phyloP scores from a whole-genome alignment of 108 stramenopile species.

The Cyclostephanos tholiformis region DNA sequence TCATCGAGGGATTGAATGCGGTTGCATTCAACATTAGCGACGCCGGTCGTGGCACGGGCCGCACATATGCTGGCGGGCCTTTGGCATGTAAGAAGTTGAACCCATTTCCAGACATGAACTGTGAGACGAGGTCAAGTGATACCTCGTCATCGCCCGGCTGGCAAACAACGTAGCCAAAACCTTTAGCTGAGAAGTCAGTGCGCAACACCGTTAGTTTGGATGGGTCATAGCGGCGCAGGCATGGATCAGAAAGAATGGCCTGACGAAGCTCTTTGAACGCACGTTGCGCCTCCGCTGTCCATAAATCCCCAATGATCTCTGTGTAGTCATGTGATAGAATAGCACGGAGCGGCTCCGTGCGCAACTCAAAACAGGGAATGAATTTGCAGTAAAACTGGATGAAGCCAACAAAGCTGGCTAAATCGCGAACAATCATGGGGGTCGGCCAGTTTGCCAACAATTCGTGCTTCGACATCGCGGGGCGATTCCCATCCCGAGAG shows the following conservation, averaged over 20 bases:
- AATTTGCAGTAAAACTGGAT: slow-evolving; percentile 7
- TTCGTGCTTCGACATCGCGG: slow-evolving; percentile 17
- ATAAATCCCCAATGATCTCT: not conserved
- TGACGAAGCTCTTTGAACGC: not conserved
- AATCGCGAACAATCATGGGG: not conserved
- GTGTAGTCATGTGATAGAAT: not conserved
- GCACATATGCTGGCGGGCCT: too few species aligned
- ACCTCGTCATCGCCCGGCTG: slow-evolving; percentile 1
- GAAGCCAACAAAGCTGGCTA: slow-evolving; percentile 11
- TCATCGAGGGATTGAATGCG: too few species aligned
- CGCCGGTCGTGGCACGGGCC: too few species aligned
- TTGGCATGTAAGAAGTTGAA: slow-evolving; percentile 2
- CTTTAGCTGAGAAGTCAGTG: slow-evolving; percentile 2
- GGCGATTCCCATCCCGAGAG: slow-evolving; percentile 3
- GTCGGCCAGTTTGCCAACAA: slow-evolving; percentile 3
- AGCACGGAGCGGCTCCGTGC: not conserved
- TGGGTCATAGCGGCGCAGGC: slow-evolving; percentile 2
- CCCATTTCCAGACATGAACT: slow-evolving; percentile 3
- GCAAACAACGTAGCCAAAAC: slow-evolving; percentile 1
- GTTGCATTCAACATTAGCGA: too few species aligned
- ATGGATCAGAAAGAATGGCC: slow-evolving; percentile 16
- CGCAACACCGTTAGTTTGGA: not conserved
- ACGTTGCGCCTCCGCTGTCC: not conserved
- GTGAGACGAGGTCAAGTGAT: not conserved
- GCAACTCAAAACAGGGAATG: slow-evolving; percentile 11